A percentile compares a stretch with the other conserved stretches of the same genome.
phyloP scores from a whole-genome alignment of 2,329 filamentous ascomycete species.

The Trichoderma simmonsii region DNA sequence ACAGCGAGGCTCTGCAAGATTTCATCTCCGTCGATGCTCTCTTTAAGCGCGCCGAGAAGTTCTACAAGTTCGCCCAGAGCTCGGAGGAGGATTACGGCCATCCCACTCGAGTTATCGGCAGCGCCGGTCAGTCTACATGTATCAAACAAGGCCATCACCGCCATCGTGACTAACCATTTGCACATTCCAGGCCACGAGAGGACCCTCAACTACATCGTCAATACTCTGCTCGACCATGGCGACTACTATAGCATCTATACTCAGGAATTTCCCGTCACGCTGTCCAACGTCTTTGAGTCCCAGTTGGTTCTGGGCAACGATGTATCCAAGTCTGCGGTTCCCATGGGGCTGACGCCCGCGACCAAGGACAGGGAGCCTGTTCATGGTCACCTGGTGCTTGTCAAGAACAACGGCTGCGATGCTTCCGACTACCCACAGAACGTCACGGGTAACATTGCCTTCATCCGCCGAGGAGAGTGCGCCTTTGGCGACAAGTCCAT shows the following conservation, averaged over 20 bases:
- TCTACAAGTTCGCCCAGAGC: constrained; percentile 61
- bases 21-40: constrained; percentile 56
- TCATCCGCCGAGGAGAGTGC: constrained; percentile 69
- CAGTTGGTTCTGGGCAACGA: constrained; percentile 54
- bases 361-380: constrained; percentile 59
- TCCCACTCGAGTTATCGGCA: constrained; percentile 69
- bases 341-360: constrained; percentile 66
- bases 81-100: constrained; percentile 60
- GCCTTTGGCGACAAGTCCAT: constrained; percentile 69
- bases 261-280: constrained; percentile 62
- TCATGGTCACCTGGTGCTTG: constrained; percentile 57
- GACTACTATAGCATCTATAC: constrained; percentile 62
- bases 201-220: constrained; percentile 61
- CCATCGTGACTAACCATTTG: neutral
- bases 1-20: constrained; percentile 54
- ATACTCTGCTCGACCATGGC: constrained; percentile 51
- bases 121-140: constrained; percentile 46
- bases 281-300: constrained; percentile 57
- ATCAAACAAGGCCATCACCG: neutral
- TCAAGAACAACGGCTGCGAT: constrained; percentile 61
- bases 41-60: constrained; percentile 54
- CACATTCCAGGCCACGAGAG: constrained; percentile 54
- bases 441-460: constrained; percentile 62
- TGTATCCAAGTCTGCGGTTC: constrained; percentile 47
- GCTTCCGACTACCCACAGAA: constrained; percentile 59